Evolutionary conservation across 768 basidiomycete species (phyloP).

Genomic region (Tremella yokohamensis): DNA sequence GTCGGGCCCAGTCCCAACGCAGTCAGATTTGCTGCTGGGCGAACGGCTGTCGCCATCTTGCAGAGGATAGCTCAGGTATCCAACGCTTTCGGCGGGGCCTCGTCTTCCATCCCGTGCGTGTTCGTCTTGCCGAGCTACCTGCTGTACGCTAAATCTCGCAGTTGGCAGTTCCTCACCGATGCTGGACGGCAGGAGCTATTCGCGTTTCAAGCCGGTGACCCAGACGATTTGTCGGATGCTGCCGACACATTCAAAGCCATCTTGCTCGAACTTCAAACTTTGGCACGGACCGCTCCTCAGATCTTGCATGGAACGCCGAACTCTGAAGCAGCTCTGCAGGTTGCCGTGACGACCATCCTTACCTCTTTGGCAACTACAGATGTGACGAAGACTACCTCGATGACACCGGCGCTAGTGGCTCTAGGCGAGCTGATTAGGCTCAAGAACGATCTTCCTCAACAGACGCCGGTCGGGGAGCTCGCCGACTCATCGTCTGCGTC

Average conservation of each 20-base stretch:
- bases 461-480: not conserved
- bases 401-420: not conserved
- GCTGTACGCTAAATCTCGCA: constrained; percentile 9
- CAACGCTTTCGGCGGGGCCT: no score
- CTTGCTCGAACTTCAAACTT: not conserved
- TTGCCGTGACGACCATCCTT: not conserved
- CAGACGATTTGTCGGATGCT: constrained; percentile 17
- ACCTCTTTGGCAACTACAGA: not conserved
- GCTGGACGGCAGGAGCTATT: constrained; percentile 26
- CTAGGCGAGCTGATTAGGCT: not conserved
- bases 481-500: not conserved
- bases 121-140: not conserved
- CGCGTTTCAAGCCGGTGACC: constrained; percentile 30
- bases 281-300: not conserved
- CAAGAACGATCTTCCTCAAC: not conserved
- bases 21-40: constrained; percentile 20
- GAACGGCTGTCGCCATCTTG: not conserved
- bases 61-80: not conserved
- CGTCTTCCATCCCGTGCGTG: not conserved
- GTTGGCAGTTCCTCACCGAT: constrained; percentile 34
- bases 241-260: constrained; percentile 17
- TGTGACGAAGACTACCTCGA: not conserved
- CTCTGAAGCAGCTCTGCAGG: not conserved
- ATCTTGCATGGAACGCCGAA: not conserved
- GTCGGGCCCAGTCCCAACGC: constrained; percentile 23